phyloP scores from a whole-genome alignment of 106 monocot species.

The Alisma plantagoaquatica region DNA sequence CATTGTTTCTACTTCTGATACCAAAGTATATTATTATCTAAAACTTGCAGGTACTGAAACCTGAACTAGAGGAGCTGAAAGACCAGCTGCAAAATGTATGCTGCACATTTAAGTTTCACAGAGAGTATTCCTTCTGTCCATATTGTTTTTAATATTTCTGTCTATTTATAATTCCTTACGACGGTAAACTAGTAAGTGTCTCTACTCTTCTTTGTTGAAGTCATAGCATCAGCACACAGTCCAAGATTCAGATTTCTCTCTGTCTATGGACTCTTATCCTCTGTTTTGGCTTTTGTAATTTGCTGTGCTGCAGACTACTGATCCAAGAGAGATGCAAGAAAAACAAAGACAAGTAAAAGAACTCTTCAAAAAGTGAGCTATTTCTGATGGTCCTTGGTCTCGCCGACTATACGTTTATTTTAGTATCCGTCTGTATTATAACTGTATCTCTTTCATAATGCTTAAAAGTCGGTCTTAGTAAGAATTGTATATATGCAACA shows the following conservation, averaged over 20 bases:
- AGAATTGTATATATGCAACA: no score
- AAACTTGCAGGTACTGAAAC: conserved; percentile 53
- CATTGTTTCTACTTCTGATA: no score
- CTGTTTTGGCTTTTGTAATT: conserved; percentile 2
- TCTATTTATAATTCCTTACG: background rate
- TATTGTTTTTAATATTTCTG: background rate
- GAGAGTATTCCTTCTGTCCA: background rate
- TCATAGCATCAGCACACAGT: no score
- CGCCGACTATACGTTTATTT: no score
- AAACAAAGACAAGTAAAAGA: conserved; percentile 36
- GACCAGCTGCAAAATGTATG: conserved; percentile 36
- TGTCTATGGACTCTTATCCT: background rate
- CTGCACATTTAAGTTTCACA: no score
- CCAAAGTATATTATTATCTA: no score
- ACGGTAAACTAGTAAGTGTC: background rate
- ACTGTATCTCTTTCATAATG: no score
- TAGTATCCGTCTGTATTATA: no score
- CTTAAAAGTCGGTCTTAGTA: no score
- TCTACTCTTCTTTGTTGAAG: no score
- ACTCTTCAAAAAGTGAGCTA: conserved; percentile 47
- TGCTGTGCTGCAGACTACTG: conserved; percentile 36
- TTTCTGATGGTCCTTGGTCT: no score
- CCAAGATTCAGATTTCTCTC: background rate
- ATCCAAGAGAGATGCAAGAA: conserved; percentile 34
- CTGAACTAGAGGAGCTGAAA: conserved; percentile 61